Base-by-base conservation (phyloP, 1,284 basidiomycete species). In the Chiua sp. region DNA sequence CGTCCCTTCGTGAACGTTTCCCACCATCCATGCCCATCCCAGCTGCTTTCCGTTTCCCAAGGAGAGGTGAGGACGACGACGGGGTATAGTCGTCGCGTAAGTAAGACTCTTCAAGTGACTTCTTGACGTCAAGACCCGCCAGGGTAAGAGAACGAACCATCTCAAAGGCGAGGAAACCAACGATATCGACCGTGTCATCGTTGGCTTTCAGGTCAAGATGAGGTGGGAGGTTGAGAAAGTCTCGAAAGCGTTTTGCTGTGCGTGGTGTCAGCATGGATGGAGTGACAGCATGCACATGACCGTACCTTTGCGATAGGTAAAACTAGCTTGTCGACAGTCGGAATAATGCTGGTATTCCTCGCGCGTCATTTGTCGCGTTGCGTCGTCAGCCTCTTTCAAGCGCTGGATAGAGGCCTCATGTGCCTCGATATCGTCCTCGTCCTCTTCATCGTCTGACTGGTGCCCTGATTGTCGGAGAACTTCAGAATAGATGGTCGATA, bases 321-420 rank as follows among this genome's bases (percentile, higher is more conserved):
- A 99, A 13, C 94, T 95, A 0, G 97, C 97, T 76, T 98, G 96
- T 56, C 97, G 86, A 78, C 96, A 98, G 71, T 98, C 96, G 3
- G 96, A 96, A 73, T 98, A 99, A 72, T 98, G 95, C 63, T 96
- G 93, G 73, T 98, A 98, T 70, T 98, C 95, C 72, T 98, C 96
- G 64, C 93, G 84, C 1, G 95, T 98, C 97, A 98, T 98, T 75
- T 94, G 87, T 54, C 94, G 85, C 1, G 97, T 98, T 7, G 94
- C 92, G 68, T 98, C 94, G 74, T 98, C 96, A 6, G 95, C 95
- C 83, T 96, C 94, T 87, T 93, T 92, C 58, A 94, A 80, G 15
- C 96, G 86, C 70, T 92, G 89, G 65, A 96, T 90, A 47, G 92
- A 96, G 20, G 96, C 97, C 72, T 97, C 93, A 72, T 98, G 93